phyloP scores from a whole-genome alignment of 1,139 yeast species.

The Pichia sp. region DNA sequence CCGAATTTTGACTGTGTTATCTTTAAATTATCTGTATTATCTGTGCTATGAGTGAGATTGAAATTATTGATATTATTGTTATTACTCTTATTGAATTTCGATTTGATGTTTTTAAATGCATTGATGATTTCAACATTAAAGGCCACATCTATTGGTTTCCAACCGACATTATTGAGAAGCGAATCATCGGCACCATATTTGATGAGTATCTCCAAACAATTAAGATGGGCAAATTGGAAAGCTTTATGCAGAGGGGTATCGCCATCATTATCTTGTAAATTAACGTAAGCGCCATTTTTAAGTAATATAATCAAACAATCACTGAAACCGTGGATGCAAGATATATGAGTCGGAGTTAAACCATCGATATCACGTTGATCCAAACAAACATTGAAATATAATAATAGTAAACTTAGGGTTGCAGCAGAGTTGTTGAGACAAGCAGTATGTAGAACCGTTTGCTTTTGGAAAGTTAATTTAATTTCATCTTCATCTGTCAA shows the following conservation, averaged over 20 bases:
- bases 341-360: constrained; percentile 69
- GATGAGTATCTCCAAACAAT: constrained; percentile 55
- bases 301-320: constrained; percentile 66
- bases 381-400: constrained; percentile 55
- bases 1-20: constrained; percentile 10
- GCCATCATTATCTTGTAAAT: constrained; percentile 52
- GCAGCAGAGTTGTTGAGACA: constrained; percentile 52
- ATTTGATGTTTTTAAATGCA: constrained; percentile 25
- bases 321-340: constrained; percentile 58
- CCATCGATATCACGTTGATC: constrained; percentile 54
- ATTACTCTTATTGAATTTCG: neutral
- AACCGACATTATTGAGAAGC: constrained; percentile 52
- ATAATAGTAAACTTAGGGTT: constrained; percentile 72
- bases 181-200: constrained; percentile 43
- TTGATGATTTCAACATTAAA: constrained; percentile 40
- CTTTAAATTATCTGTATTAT: constrained; percentile 1
- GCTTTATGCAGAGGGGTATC: constrained; percentile 78
- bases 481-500: constrained; percentile 29
- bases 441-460: constrained; percentile 74
- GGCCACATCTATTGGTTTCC: constrained; percentile 61
- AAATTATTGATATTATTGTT: no score
- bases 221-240: constrained; percentile 64
- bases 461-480: constrained; percentile 50
- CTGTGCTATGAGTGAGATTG: neutral
- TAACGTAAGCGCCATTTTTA: constrained; percentile 75